These are phyloP conservation scores for Hypoxylon sp. DNA, from an alignment of 2,329 filamentous ascomycete species.

Conservation along the genomic window DNA sequence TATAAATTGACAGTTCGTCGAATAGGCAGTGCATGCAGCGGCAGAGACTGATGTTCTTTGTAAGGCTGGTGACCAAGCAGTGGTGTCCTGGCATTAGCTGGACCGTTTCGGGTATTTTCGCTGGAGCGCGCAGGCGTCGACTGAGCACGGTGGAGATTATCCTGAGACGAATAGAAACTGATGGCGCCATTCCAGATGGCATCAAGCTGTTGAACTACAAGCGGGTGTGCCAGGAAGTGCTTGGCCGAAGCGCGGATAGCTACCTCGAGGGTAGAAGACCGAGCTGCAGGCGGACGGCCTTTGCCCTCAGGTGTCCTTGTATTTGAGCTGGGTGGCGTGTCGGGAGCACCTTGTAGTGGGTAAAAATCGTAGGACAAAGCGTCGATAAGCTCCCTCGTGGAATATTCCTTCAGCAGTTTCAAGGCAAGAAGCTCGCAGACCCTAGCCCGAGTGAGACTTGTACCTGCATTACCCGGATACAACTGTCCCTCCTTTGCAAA, in stretches of 20 bases:
- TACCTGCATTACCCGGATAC: constrained; percentile 85
- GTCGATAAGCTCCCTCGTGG: constrained; percentile 90
- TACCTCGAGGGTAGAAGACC: constrained; percentile 91
- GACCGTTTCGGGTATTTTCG: constrained; percentile 51
- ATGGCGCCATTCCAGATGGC: constrained; percentile 97
- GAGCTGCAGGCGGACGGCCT: constrained; percentile 69
- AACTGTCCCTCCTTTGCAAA: constrained; percentile 88
- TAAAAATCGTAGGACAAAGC: constrained; percentile 95
- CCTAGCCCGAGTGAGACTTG: constrained; percentile 84
- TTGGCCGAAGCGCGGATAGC: constrained; percentile 94
- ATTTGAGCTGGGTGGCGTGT: constrained; percentile 54
- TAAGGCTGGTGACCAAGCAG: constrained; percentile 57
- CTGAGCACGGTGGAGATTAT: constrained; percentile 79
- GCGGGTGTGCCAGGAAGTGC: constrained; percentile 88
- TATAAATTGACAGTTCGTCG: constrained; percentile 87
- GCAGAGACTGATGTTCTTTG: constrained; percentile 50
- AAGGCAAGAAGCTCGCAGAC: constrained; percentile 92
- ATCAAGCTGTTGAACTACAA: constrained; percentile 94
- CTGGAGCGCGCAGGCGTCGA: constrained; percentile 44
- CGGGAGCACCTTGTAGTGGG: constrained; percentile 83
- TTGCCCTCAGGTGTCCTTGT: constrained; percentile 52
- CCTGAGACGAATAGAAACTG: constrained; percentile 90
- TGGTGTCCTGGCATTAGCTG: constrained; percentile 62
- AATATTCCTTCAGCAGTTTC: constrained; percentile 89
- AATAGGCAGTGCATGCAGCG: constrained; percentile 57